Conservation (phyloP, 2,329 filamentous ascomycete genomes). For the Alternaria sp. region DNA sequence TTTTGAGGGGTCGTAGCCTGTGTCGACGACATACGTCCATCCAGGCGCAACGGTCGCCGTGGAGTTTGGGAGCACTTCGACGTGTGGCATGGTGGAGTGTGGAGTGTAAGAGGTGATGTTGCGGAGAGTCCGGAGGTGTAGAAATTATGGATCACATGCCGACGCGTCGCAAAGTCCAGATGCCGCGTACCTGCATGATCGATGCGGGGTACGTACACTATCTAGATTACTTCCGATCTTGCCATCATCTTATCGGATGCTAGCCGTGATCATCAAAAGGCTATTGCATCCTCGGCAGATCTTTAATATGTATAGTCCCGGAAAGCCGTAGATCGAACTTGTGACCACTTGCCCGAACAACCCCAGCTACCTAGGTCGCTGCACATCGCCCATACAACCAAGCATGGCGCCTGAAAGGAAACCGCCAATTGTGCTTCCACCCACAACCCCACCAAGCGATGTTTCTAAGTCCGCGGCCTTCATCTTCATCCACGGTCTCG, state of each 20-base stretch:
- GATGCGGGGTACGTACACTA: slow-evolving; percentile 18
- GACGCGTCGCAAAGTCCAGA: slow-evolving; percentile 6
- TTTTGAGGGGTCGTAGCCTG: slow-evolving; percentile 64
- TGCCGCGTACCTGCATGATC: slow-evolving; percentile 10
- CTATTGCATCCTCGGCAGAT: neutral
- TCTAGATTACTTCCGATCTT: neutral
- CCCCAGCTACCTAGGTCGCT: neutral
- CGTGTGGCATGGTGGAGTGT: slow-evolving; percentile 65
- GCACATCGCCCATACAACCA: neutral
- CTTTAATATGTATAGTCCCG: neutral
- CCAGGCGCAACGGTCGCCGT: slow-evolving; percentile 77
- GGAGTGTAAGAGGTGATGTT: slow-evolving; percentile 6
- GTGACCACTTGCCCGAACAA: neutral
- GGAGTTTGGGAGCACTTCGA: slow-evolving; percentile 78
- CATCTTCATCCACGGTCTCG: slow-evolving; percentile 56
- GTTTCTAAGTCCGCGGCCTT: slow-evolving; percentile 52
- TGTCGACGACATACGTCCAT: slow-evolving; percentile 91
- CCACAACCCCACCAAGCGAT: slow-evolving; percentile 42
- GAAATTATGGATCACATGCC: slow-evolving; percentile 20
- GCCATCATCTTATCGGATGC: neutral
- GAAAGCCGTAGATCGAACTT: neutral
- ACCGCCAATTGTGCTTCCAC: slow-evolving; percentile 48
- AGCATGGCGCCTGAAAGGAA: slow-evolving; percentile 14
- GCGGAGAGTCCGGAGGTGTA: slow-evolving; percentile 13
- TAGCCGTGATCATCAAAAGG: neutral